A percentile compares a stretch with the other conserved stretches of the same genome.
phyloP scores from a whole-genome alignment of 2,329 filamentous ascomycete species.

The Dryadomyces sulphureus region DNA sequence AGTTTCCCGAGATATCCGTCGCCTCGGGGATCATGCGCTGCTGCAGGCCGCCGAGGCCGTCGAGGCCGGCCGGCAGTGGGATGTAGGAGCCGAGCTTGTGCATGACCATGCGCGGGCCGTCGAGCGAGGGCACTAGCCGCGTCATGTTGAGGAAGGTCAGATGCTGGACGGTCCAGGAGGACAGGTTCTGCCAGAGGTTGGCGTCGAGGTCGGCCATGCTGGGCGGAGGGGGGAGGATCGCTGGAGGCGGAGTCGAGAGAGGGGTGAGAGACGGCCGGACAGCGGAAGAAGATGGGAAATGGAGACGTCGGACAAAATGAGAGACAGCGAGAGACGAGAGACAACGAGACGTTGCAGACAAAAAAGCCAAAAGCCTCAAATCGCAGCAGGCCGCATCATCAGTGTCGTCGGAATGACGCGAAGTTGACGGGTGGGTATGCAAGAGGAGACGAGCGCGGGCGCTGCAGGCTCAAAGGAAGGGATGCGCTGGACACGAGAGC shows the following conservation, averaged over 20 bases:
- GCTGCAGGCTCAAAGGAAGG: too few relatives aligned
- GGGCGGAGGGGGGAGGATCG: slow-evolving; percentile 1
- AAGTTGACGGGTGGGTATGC: neutral
- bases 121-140: slow-evolving; percentile 47
- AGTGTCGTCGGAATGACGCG: too few relatives aligned
- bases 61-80: slow-evolving; percentile 42
- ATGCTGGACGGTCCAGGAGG: slow-evolving; percentile 34
- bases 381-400: too few relatives aligned
- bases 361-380: neutral
- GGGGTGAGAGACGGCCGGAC: neutral
- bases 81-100: slow-evolving; percentile 48
- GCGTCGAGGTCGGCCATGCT: too few relatives aligned
- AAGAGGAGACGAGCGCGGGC: too few relatives aligned
- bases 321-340: neutral
- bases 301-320: too few relatives aligned
- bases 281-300: neutral
- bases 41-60: slow-evolving; percentile 28
- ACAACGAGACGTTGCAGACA: too few relatives aligned
- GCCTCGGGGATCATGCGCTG: slow-evolving; percentile 45
- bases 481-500: neutral
- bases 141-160: slow-evolving; percentile 28
- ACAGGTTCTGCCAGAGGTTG: slow-evolving; percentile 37
- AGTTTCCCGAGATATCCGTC: slow-evolving; percentile 27
- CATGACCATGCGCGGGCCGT: slow-evolving; percentile 57
- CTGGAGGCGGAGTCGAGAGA: neutral